A percentile compares a stretch with the other conserved stretches of the same genome.
Evolutionary conservation across 2,329 filamentous ascomycete genomes (phyloP).

Genomic region (Penicillium sp.): DNA sequence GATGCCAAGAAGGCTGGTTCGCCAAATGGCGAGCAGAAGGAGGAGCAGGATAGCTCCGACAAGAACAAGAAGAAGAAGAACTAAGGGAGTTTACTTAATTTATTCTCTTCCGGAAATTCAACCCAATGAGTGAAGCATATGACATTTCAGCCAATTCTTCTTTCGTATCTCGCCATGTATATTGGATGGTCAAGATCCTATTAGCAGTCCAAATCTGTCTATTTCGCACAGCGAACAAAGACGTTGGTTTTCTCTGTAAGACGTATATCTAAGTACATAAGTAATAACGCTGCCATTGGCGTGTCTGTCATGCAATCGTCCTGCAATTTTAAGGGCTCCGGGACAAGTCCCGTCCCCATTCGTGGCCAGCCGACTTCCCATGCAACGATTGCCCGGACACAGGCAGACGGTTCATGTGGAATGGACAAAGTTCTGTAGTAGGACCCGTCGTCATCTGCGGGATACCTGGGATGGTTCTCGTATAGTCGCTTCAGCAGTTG

Average conservation of each 20-base stretch:
- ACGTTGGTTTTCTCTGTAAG: not conserved
- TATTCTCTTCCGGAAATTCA: slow-evolving; percentile 3
- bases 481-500: not conserved
- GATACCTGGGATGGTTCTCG: not conserved
- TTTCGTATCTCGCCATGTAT: not conserved
- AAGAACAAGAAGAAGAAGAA: slow-evolving; percentile 59
- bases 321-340: not conserved
- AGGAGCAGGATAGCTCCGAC: slow-evolving; percentile 55
- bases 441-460: not conserved
- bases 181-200: slow-evolving; percentile 20
- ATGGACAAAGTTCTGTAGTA: not conserved
- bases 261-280: not conserved
- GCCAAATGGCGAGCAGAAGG: slow-evolving; percentile 54
- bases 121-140: slow-evolving; percentile 26
- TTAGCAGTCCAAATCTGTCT: not conserved
- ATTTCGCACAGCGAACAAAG: not conserved
- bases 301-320: not conserved
- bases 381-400: not conserved
- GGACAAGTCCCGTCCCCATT: not conserved
- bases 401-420: not conserved
- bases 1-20: slow-evolving; percentile 51
- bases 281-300: not conserved
- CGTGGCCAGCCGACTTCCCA: not conserved
- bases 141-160: slow-evolving; percentile 11
- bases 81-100: slow-evolving; percentile 13